Base-by-base conservation (phyloP, 2,329 filamentous ascomycete genomes). In the Beauveria rudraprayagi region DNA sequence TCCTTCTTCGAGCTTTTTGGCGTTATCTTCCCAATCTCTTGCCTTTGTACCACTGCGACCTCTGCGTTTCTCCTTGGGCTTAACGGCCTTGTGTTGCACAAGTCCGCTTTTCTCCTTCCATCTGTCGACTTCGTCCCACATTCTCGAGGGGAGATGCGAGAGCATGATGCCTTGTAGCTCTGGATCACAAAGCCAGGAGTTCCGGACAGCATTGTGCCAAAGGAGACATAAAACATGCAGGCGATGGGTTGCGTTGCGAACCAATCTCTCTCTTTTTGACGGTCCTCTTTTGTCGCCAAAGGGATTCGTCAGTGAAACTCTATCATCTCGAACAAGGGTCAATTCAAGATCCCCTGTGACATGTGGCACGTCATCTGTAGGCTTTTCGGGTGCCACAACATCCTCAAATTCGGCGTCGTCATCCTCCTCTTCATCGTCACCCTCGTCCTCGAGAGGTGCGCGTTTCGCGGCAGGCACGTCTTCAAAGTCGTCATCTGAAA, bases 161-260 rank as follows among this genome's bases (percentile, higher is more conserved):
- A 94, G 79, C 70, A 97, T 79, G 17, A 86, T 88, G 11, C 86
- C 84, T 64, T 94, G 90, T 0, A 95, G 80, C 64, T 89, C 83
- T 3, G 81, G 72, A 67, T 97, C 90, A 66, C 90, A 90, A 22
- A 92, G 76, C 88, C 93, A 97, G 0, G 84, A 80, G 71, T 97
- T 97, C 47, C 90, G 85, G 16, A 94, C 75, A 0, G 90, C 84
- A 70, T 97, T 97, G 71, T 97, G 92, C 81, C 89, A 97, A 63
- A 99, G 81, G 17, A 99, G 77, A 57, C 86, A 84, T 70, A 95
- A 87, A 2, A 97, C 92, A 73, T 99, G 94, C 66, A 96, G 81
- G 67, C 90, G 90, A 73, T 99, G 94, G 0, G 91, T 92, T 3
- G 86, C 81, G 40, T 87, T 83, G 28, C 94, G 83, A 61, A 93